Evolutionary conservation across 2,329 filamentous ascomycete species (phyloP).

Genomic region (Cordyceps pruinosa): DNA sequence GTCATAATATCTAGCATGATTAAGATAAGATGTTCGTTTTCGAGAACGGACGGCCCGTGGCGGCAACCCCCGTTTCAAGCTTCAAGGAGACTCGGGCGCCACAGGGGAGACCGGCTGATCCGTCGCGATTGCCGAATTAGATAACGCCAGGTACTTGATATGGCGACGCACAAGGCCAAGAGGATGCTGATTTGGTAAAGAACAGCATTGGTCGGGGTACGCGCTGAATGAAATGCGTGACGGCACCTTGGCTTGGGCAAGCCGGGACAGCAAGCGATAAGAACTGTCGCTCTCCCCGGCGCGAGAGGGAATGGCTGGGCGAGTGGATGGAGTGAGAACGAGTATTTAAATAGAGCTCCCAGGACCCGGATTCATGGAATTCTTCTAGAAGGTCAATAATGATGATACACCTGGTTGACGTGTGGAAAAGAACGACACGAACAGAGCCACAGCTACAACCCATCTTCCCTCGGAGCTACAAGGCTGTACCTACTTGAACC

Average conservation of each 20-base stretch:
- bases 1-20: background rate
- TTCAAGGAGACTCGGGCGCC: background rate
- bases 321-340: background rate
- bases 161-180: background rate
- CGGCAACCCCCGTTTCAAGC: constrained; percentile 3
- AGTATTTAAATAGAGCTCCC: constrained; percentile 1
- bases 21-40: background rate
- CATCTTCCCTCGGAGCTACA: background rate
- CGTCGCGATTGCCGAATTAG: background rate
- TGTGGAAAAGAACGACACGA: background rate
- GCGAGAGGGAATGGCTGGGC: background rate
- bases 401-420: background rate
- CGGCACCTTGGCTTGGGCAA: background rate
- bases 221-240: background rate
- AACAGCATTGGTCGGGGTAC: background rate
- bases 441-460: background rate
- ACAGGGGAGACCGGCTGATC: background rate
- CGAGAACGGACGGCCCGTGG: background rate
- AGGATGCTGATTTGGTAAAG: background rate
- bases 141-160: background rate
- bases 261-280: background rate
- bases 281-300: background rate
- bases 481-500: background rate
- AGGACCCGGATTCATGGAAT: background rate
- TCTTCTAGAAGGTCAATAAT: background rate